These are phyloP conservation scores for Rhodotorula sphaerocarpa DNA, from an alignment of 768 basidiomycete genomes.

Conservation along the genomic window DNA sequence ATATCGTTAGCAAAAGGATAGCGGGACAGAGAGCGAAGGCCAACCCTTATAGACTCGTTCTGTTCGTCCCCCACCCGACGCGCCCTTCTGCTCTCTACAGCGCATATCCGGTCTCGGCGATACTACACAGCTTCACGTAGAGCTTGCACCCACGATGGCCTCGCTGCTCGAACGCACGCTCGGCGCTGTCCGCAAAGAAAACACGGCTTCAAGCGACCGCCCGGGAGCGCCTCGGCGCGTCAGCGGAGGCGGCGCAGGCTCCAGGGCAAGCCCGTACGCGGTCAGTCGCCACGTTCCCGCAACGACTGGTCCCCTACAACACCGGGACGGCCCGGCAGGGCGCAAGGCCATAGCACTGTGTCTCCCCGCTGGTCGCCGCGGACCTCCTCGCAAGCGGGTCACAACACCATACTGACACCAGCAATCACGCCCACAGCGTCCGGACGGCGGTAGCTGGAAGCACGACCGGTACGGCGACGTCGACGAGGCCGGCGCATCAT, in stretches of 20 bases:
- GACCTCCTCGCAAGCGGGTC: no score
- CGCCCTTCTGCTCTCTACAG: no score
- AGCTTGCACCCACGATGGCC: neutral
- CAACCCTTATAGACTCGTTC: no score
- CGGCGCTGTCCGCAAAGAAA: neutral
- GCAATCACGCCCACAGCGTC: neutral
- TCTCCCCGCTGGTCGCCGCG: neutral
- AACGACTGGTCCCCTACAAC: no score
- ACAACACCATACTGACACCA: neutral
- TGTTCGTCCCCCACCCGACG: no score
- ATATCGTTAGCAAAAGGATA: no score
- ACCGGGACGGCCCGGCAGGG: no score
- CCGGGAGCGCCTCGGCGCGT: neutral
- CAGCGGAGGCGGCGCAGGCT: neutral
- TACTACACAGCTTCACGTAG: no score
- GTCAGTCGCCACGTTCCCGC: neutral
- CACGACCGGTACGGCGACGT: constrained; percentile 21
- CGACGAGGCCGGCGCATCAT: neutral
- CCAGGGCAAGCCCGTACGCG: neutral
- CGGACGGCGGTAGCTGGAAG: constrained; percentile 16
- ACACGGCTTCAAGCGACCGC: no score
- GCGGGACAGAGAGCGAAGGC: no score
- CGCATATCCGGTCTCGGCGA: no score
- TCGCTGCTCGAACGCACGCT: constrained; percentile 8
- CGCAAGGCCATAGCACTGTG: neutral